Conservation (phyloP, 73 alveolate species). For the Paramecium tetraurelia region DNA sequence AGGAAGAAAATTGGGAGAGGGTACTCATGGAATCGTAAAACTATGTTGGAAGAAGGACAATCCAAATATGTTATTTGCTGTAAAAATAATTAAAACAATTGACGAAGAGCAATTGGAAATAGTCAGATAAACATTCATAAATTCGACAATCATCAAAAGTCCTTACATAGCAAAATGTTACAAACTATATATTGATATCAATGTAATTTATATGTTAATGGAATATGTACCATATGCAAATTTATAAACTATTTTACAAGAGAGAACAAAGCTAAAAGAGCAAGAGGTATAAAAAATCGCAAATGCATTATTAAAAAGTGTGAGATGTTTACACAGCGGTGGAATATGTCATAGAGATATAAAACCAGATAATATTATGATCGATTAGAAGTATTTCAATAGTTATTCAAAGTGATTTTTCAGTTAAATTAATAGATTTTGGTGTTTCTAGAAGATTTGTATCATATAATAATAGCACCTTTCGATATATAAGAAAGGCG, state of each 20-base stretch:
- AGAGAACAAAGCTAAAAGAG: neutral
- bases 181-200: neutral
- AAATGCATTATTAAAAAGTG: neutral
- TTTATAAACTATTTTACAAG: neutral
- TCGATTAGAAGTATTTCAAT: neutral
- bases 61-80: neutral
- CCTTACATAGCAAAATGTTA: conserved; percentile 3
- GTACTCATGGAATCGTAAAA: conserved; percentile 5
- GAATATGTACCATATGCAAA: neutral
- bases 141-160: neutral
- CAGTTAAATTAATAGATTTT: conserved; percentile 16
- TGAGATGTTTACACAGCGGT: neutral
- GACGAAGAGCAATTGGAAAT: neutral
- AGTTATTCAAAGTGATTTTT: neutral
- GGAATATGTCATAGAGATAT: conserved; percentile 30
- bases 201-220: neutral
- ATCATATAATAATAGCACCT: neutral
- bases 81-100: neutral
- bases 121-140: neutral
- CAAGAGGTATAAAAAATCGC: neutral
- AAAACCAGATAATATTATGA: conserved; percentile 29
- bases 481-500: neutral
- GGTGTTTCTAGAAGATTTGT: conserved; percentile 33
- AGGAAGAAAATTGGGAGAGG: conserved; percentile 25
- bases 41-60: conserved; percentile 13